phyloP scores from a whole-genome alignment of 2,329 filamentous ascomycete genomes.

The Beauveria sp. region DNA sequence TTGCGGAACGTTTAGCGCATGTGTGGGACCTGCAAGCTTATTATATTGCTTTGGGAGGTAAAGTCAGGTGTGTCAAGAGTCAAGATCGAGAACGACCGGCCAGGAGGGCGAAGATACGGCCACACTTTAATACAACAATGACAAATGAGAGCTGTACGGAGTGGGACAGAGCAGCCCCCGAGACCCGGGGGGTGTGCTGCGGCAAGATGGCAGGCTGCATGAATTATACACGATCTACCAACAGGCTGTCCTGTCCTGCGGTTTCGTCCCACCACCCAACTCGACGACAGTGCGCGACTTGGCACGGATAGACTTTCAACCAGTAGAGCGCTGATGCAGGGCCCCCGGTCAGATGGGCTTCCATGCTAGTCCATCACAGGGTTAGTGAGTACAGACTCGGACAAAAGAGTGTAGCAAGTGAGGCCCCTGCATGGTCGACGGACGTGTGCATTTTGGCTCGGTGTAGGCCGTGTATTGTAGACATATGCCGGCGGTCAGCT shows the following conservation, averaged over 20 bases:
- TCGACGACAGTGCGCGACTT: neutral
- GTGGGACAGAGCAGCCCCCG: neutral
- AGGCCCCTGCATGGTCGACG: neutral
- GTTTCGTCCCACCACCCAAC: constrained; percentile 7
- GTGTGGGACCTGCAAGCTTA: neutral
- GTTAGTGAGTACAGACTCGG: neutral
- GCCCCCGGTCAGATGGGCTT: neutral
- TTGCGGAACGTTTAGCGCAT: neutral
- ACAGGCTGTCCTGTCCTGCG: neutral
- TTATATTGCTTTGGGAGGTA: constrained; percentile 1
- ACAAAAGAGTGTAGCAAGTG: neutral
- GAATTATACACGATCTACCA: constrained; percentile 3
- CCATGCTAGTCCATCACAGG: neutral
- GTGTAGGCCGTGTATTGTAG: neutral
- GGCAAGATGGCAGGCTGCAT: neutral
- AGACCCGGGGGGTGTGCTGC: neutral
- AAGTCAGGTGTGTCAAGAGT: neutral
- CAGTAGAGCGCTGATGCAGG: neutral
- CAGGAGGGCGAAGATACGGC: neutral
- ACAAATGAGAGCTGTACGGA: neutral
- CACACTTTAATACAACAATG: neutral
- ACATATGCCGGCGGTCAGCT: neutral
- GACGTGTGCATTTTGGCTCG: neutral
- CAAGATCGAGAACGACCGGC: neutral
- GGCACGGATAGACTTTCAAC: constrained; percentile 7